Evolutionary conservation across 2,329 filamentous ascomycete genomes (phyloP).

Genomic region (Lecanicillium sp.): DNA sequence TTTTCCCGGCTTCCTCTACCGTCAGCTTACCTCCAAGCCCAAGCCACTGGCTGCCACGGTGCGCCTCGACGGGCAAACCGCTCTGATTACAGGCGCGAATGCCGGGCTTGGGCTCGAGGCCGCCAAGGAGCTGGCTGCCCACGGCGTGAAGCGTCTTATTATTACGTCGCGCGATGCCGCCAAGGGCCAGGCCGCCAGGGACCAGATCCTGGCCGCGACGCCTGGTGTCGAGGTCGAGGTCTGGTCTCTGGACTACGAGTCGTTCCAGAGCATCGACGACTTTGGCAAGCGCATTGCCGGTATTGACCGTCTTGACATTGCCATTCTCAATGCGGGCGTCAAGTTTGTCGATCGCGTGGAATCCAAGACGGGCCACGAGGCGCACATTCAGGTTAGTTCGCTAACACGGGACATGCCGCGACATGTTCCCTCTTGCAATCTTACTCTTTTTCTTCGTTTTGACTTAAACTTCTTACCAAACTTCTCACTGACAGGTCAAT

Average conservation of each 20-base stretch:
- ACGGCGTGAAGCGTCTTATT: not conserved
- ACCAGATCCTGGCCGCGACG: not conserved
- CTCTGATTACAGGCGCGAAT: slow-evolving; percentile 2
- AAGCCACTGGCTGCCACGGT: not conserved
- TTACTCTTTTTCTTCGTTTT: not conserved
- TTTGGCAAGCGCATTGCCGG: slow-evolving; percentile 1
- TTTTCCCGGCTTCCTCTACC: not conserved
- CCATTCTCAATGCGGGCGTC: not conserved
- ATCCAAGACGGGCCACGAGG: slow-evolving; percentile 5
- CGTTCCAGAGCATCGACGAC: not conserved
- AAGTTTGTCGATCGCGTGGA: slow-evolving; percentile 3
- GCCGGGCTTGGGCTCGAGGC: not conserved
- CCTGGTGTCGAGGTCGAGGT: not conserved
- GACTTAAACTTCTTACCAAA: no score
- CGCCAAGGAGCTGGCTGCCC: not conserved
- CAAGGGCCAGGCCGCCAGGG: not conserved
- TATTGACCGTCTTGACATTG: not conserved
- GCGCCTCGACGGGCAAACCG: slow-evolving; percentile 2
- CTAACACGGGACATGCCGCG: no score
- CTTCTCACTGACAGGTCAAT: not conserved
- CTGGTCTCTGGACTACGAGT: slow-evolving; percentile 2
- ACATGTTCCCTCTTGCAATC: no score
- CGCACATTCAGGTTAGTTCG: not conserved
- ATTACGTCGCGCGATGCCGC: not conserved
- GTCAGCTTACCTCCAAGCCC: not conserved